phyloP scores from a whole-genome alignment of 1,284 basidiomycete species.

The Ganoderma boninense region DNA sequence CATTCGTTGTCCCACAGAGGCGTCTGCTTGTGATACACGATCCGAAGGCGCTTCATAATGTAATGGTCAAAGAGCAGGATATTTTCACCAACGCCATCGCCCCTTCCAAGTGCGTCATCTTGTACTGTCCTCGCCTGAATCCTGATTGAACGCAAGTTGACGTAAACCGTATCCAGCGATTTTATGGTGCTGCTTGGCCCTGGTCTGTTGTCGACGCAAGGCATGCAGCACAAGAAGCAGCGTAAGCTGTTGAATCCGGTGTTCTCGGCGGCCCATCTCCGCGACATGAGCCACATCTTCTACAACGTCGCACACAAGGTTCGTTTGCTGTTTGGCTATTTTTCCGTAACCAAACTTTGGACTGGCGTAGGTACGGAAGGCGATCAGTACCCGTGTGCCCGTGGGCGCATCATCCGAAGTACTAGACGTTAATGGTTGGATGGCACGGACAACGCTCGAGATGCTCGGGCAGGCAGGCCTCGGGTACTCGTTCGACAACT shows the following conservation, averaged over 20 bases:
- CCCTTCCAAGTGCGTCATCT: slow-evolving; percentile 4
- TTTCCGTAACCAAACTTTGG: neutral
- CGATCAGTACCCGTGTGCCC: slow-evolving; percentile 11
- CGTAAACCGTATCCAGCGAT: neutral
- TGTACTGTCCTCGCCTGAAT: neutral
- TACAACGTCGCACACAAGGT: slow-evolving; percentile 14
- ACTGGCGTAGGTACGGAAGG: neutral
- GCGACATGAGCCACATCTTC: slow-evolving; percentile 14
- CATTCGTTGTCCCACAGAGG: slow-evolving; percentile 2
- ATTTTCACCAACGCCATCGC: neutral
- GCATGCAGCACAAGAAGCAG: slow-evolving; percentile 12
- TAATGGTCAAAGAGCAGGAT: slow-evolving; percentile 21
- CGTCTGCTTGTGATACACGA: slow-evolving; percentile 10
- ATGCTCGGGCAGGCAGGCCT: slow-evolving; percentile 21
- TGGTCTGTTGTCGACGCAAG: slow-evolving; percentile 3
- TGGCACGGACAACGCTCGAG: slow-evolving; percentile 19
- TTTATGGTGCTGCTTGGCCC: slow-evolving; percentile 10
- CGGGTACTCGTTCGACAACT: slow-evolving; percentile 23
- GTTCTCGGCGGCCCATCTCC: slow-evolving; percentile 8
- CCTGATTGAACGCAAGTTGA: neutral
- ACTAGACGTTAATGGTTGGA: slow-evolving; percentile 20
- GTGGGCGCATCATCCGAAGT: neutral
- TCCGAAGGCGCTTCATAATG: slow-evolving; percentile 14
- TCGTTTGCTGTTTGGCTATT: neutral
- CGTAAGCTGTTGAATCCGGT: slow-evolving; percentile 5